Percentiles rank a stretch among this genome's conserved stretches.
Conservation (phyloP, 2,329 filamentous ascomycete species). For the Polychaeton citri region DNA sequence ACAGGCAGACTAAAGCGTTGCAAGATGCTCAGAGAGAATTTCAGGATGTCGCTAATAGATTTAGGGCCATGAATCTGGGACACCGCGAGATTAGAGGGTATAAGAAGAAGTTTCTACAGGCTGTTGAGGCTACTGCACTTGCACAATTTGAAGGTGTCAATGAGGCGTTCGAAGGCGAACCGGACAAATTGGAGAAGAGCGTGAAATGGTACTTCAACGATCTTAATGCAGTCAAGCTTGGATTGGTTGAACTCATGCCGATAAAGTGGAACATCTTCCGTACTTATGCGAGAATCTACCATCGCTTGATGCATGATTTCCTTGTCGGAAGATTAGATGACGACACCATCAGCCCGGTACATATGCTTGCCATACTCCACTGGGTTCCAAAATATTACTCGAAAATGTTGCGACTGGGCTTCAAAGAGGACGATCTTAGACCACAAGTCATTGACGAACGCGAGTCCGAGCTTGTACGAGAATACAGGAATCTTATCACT, state of each 20-base stretch:
- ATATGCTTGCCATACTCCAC: slow-evolving; percentile 82
- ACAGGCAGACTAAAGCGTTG: slow-evolving; percentile 77
- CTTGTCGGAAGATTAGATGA: slow-evolving; percentile 73
- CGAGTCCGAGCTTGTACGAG: slow-evolving; percentile 77
- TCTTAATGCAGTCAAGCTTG: slow-evolving; percentile 82
- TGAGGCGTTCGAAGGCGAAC: slow-evolving; percentile 69
- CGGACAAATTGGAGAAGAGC: slow-evolving; percentile 69
- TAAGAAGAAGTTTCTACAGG: slow-evolving; percentile 85
- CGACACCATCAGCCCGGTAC: slow-evolving; percentile 67
- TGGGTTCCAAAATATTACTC: slow-evolving; percentile 94
- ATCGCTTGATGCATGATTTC: slow-evolving; percentile 90
- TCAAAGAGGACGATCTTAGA: slow-evolving; percentile 56
- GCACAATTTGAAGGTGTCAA: slow-evolving; percentile 60
- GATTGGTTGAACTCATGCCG: slow-evolving; percentile 83
- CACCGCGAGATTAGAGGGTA: slow-evolving; percentile 88
- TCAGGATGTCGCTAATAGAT: slow-evolving; percentile 81
- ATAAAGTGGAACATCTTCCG: slow-evolving; percentile 94
- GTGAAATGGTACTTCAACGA: slow-evolving; percentile 98
- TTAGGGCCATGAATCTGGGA: slow-evolving; percentile 80
- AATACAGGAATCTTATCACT: slow-evolving; percentile 91
- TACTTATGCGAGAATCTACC: slow-evolving; percentile 83
- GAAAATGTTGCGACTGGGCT: slow-evolving; percentile 86
- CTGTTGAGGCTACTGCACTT: slow-evolving; percentile 60
- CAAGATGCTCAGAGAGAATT: slow-evolving; percentile 94
- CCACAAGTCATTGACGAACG: slow-evolving; percentile 85